Evolutionary conservation across 192 early-diverging fungal species (phyloP).

Genomic region (Rhizophagus clarus): DNA sequence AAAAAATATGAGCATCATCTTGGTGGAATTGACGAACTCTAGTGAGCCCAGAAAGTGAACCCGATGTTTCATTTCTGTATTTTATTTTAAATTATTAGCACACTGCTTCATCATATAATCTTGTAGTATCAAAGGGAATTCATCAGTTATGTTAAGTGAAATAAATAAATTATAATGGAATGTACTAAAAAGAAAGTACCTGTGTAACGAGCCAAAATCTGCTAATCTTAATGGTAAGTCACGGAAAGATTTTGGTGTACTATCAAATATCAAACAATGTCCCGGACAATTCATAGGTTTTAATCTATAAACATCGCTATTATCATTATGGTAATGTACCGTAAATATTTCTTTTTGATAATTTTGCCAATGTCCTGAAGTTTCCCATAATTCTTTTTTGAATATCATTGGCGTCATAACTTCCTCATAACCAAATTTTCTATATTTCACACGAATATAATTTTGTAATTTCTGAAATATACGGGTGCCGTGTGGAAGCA

Average conservation of each 20-base stretch:
- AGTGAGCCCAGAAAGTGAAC: slow-evolving; percentile 87
- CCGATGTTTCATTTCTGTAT: slow-evolving; percentile 85
- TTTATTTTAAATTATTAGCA: slow-evolving; percentile 19
- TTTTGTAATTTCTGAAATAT: slow-evolving; percentile 78
- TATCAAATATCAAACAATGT: slow-evolving; percentile 90
- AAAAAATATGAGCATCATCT: slow-evolving; percentile 98
- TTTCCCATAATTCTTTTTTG: slow-evolving; percentile 92
- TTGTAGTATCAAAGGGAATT: background rate
- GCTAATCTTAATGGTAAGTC: slow-evolving; percentile 89
- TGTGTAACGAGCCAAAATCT: slow-evolving; percentile 92
- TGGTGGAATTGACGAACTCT: slow-evolving; percentile 95
- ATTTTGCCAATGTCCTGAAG: slow-evolving; percentile 94
- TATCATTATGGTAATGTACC: slow-evolving; percentile 9
- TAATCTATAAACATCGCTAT: slow-evolving; percentile 73
- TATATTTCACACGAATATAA: slow-evolving; percentile 77
- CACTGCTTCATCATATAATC: background rate
- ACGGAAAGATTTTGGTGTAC: slow-evolving; percentile 76
- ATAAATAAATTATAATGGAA: slow-evolving; percentile 19
- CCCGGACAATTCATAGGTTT: slow-evolving; percentile 99
- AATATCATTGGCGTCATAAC: slow-evolving; percentile 92
- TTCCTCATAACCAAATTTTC: slow-evolving; percentile 78
- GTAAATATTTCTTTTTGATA: slow-evolving; percentile 95
- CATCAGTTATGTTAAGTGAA: background rate
- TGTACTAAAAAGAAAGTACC: slow-evolving; percentile 47
- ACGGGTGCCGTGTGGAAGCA: slow-evolving; percentile 77